Conservation (phyloP, 2,329 filamentous ascomycete genomes). For the Ophiocordyceps camponoti-floridani region DNA sequence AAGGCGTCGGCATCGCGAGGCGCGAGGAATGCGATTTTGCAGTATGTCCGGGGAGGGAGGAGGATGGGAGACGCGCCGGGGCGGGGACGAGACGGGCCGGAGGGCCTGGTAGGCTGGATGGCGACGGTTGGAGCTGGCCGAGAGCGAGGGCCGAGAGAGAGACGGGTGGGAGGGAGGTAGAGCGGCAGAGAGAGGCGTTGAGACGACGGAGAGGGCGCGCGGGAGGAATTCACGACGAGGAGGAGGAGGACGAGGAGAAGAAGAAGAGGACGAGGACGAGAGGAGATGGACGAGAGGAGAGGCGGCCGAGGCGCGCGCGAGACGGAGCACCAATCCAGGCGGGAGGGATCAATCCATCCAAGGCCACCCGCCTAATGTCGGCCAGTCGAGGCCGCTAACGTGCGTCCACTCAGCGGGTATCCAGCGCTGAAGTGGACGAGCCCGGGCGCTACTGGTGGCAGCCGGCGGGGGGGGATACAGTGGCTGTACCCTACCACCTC, state of each 20-base stretch:
- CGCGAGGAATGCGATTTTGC: neutral
- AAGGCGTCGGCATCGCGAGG: neutral
- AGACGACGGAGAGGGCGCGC: neutral
- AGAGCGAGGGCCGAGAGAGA: neutral
- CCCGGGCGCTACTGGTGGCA: neutral
- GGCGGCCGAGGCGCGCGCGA: neutral
- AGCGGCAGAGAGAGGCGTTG: neutral
- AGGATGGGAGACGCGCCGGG: neutral
- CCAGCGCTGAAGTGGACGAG: too few relatives aligned
- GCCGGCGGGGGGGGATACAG: too few relatives aligned
- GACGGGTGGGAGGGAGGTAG: neutral
- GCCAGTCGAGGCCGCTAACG: too few relatives aligned
- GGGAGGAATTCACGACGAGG: too few relatives aligned
- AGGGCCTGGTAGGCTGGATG: neutral
- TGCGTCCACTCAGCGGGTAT: too few relatives aligned
- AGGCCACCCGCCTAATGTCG: too few relatives aligned
- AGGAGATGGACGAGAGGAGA: conserved; percentile 1
- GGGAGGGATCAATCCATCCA: too few relatives aligned
- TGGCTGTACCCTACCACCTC: neutral
- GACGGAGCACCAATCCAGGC: conserved; percentile 1
- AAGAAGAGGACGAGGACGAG: too few relatives aligned
- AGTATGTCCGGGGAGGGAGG: neutral
- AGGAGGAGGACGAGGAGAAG: neutral
- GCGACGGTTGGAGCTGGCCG: neutral
- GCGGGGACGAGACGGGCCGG: neutral